phyloP scores from a whole-genome alignment of 2,329 filamentous ascomycete species.

The Ascochyta clinopodiicola region DNA sequence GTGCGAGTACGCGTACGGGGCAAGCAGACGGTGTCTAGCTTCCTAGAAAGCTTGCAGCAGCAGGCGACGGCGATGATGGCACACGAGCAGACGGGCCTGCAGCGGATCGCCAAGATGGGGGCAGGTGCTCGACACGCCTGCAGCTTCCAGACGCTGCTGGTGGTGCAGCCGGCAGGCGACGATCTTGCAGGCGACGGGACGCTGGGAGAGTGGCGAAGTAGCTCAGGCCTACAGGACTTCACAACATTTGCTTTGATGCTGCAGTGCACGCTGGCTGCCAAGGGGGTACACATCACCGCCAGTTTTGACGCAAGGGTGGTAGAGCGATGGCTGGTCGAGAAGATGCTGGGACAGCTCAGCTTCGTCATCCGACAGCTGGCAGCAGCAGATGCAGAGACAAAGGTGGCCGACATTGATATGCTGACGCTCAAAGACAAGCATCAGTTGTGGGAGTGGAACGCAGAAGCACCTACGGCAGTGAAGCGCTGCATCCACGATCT shows the following conservation, averaged over 20 bases:
- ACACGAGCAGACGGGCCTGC: conserved; percentile 45
- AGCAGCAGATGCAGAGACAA: no score
- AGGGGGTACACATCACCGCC: no score
- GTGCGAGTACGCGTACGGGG: conserved; percentile 36
- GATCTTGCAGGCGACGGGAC: background rate
- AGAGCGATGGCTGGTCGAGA: no score
- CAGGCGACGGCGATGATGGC: conserved; percentile 30
- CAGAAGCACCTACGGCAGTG: background rate
- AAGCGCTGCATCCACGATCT: conserved; percentile 14
- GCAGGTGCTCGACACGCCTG: conserved; percentile 40
- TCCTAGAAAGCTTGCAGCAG: conserved; percentile 21
- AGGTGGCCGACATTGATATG: no score
- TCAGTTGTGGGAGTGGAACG: background rate
- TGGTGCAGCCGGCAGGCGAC: conserved; percentile 12
- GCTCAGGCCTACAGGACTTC: background rate
- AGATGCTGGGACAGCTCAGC: no score
- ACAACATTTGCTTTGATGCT: background rate
- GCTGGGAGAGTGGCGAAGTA: background rate
- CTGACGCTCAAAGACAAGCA: background rate
- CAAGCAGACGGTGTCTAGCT: conserved; percentile 23
- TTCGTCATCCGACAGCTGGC: no score
- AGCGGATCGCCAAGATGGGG: conserved; percentile 38
- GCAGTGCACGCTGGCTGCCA: background rate
- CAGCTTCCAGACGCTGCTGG: background rate
- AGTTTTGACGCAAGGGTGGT: no score